Evolutionary conservation across 805 yeast genomes (phyloP), one percentile per base, ranked within the genome.

Genomic region (Komagataella mondaviorum): DNA sequence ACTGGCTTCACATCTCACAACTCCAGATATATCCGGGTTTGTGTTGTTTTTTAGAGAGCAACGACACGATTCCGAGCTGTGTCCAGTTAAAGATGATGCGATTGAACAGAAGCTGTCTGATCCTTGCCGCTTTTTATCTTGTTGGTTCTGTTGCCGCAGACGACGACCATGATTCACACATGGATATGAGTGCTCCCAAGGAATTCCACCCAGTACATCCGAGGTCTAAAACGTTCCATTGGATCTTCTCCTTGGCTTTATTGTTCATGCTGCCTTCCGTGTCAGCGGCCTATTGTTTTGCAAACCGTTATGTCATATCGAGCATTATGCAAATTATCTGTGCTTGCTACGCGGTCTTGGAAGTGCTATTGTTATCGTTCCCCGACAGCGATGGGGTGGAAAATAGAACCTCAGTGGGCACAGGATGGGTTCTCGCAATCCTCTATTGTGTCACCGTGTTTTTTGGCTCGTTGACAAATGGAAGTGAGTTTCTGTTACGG

Each of bases 341-440:
- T 47, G 70, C 77, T 0, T 69, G 60, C 0, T 85, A 82, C 59
- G 73, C 82, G 1, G 64, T 73, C 0, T 53, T 80, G 23, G 93
- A 85, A 53, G 76, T 79, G 2, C 47, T 80, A 2, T 64, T 83
- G 49, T 67, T 84, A 7, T 67, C 77, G 48, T 85, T 83, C 59
- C 82, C 85, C 0, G 91, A 85, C 60, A 70, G 70, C 43, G 72
- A 76, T 51, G 83, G 81, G 45, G 79, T 80, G 52, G 91, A 85
- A 60, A 84, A 83, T 62, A 65, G 76, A 52, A 80, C 88, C 1
- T 78, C 85, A 10, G 70, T 78, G 51, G 88, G 87, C 0, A 78
- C 88, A 0, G 78, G 80, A n/a, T 78, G 85, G 82, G 75, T 79
- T 55, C 66, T 83, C 49, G 61, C 76, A 23, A 60, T 77, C 23